A percentile compares a stretch with the other conserved stretches of the same genome.
phyloP scores from a whole-genome alignment of 108 stramenopile genomes.

The Epipyxis sp. region DNA sequence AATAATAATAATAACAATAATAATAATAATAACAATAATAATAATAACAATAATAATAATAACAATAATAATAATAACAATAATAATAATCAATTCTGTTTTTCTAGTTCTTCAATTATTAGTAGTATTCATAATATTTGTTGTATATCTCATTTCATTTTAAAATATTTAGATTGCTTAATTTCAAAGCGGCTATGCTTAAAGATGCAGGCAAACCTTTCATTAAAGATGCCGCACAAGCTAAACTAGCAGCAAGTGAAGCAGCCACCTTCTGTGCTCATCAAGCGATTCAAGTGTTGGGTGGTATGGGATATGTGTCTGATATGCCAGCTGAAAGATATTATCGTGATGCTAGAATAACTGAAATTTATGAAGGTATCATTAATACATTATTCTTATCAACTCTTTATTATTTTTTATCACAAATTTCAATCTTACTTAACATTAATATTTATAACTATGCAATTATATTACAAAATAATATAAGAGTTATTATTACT shows the following conservation, averaged over 20 bases:
- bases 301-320: slow-evolving; percentile 90
- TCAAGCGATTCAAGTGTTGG: slow-evolving; percentile 89
- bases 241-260: slow-evolving; percentile 87
- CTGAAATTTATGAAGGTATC: slow-evolving; percentile 98
- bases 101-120: too few relatives aligned
- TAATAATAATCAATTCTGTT: too few relatives aligned
- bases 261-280: slow-evolving; percentile 92
- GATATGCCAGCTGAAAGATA: slow-evolving; percentile 96
- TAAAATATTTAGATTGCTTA: slow-evolving; percentile 72
- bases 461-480: too few relatives aligned
- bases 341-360: slow-evolving; percentile 94
- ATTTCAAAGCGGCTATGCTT: slow-evolving; percentile 81
- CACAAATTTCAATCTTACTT: too few relatives aligned
- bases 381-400: too few relatives aligned
- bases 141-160: not conserved
- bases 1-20: too few relatives aligned
- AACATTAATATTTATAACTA: too few relatives aligned
- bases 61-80: too few relatives aligned
- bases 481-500: too few relatives aligned
- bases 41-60: too few relatives aligned
- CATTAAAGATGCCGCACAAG: slow-evolving; percentile 91
- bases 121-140: not conserved
- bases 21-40: too few relatives aligned
- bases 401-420: too few relatives aligned
- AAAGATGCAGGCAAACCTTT: slow-evolving; percentile 75